Evolutionary conservation across 129 eudicot genomes (phyloP).

Genomic region (Apium graveolens): DNA sequence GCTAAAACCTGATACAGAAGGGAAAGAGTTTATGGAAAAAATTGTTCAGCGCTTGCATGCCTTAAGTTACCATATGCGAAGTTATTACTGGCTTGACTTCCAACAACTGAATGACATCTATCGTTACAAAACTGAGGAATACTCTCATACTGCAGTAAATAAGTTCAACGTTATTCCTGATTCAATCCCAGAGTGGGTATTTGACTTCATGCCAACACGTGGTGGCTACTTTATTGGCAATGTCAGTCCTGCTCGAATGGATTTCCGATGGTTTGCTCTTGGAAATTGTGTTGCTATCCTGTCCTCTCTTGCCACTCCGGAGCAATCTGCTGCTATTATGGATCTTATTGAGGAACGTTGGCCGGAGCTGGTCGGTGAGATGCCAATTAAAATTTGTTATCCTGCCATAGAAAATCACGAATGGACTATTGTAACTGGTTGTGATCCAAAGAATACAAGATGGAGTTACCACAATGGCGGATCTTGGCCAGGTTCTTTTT

Average conservation of each 20-base stretch:
- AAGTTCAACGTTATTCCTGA: constrained; percentile 36
- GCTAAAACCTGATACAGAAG: constrained; percentile 32
- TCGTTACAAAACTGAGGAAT: constrained; percentile 35
- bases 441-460: constrained; percentile 46
- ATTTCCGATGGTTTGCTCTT: constrained; percentile 47
- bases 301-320: constrained; percentile 44
- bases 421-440: constrained; percentile 35
- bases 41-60: constrained; percentile 32
- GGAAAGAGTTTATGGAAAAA: constrained; percentile 33
- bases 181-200: constrained; percentile 38
- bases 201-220: constrained; percentile 32
- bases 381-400: constrained; percentile 38
- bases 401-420: constrained; percentile 40
- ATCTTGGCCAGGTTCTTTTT: constrained; percentile 45
- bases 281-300: constrained; percentile 51
- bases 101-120: constrained; percentile 34
- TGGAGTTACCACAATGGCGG: constrained; percentile 52
- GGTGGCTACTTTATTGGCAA: constrained; percentile 41
- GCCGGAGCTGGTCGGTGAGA: constrained; percentile 39
- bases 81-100: constrained; percentile 36
- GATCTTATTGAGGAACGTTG: constrained; percentile 42
- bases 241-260: constrained; percentile 50
- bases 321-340: constrained; percentile 37
- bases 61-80: constrained; percentile 33
- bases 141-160: constrained; percentile 34